These are phyloP conservation scores for Chaetomium tenue DNA, from an alignment of 495 filamentous ascomycete genomes.

Conservation along the genomic window DNA sequence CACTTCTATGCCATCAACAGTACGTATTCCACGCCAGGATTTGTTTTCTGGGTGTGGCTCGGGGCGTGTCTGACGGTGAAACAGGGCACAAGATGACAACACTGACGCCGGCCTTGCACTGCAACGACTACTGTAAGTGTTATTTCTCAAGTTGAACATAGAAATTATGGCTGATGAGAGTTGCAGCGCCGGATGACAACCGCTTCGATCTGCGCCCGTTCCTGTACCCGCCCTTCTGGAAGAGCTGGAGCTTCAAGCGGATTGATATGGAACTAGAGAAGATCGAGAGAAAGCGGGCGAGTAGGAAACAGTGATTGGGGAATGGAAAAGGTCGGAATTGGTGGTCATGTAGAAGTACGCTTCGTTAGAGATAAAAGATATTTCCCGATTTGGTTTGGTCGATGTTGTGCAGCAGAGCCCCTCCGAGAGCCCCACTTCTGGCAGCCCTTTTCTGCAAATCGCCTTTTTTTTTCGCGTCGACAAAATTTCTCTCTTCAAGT, in stretches of 20 bases:
- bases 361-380: background rate
- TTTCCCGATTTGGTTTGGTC: conserved; percentile 7
- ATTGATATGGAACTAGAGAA: conserved; percentile 49
- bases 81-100: conserved; percentile 64
- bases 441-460: conserved; percentile 17
- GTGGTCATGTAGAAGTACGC: background rate
- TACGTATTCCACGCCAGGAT: background rate
- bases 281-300: conserved; percentile 34
- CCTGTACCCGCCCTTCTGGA: conserved; percentile 49
- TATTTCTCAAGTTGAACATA: background rate
- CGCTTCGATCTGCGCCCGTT: conserved; percentile 66
- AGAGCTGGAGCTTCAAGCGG: conserved; percentile 53
- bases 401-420: background rate
- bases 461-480: conserved; percentile 13
- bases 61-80: conserved; percentile 10
- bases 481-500: conserved; percentile 20
- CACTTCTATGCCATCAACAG: conserved; percentile 56
- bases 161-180: background rate
- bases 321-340: background rate
- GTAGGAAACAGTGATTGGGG: conserved; percentile 10
- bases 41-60: too few species aligned
- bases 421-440: conserved; percentile 13
- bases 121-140: conserved; percentile 37
- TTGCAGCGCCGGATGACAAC: conserved; percentile 43
- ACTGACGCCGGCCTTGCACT: conserved; percentile 55